Evolutionary conservation across 371 early-diverging fungal genomes (phyloP), one percentile per base, ranked within the genome.

Genomic region (Mycotypha africana): DNA sequence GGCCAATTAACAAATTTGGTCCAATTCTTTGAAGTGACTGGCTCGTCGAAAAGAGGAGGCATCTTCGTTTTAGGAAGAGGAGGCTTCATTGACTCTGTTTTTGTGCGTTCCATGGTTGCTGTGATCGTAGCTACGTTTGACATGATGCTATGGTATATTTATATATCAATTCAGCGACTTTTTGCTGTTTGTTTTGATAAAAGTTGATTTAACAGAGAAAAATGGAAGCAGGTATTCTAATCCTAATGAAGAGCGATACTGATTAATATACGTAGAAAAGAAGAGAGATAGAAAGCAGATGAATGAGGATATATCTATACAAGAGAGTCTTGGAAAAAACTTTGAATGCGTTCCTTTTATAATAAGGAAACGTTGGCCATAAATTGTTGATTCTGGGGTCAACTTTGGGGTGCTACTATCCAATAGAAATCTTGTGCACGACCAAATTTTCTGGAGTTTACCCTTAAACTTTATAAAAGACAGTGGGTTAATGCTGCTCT

Each of bases 1-100:
- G 84, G 71, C 92, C 93, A 93, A 70, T 93, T 86, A 56, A 94
- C 67, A 36, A 64, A 65, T 48, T 70, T 67, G 53, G 72, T 58
- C 73, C 76, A 74, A 58, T 78, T 81, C 32, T 58, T 58, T 26
- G 53, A 40, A 10, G 74, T 81, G 32, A 70, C 52, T 24, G 72
- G 70, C 46, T 74, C 71, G 23, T 71, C 74, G 54, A 81, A 70
- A 39, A 81, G 60, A 11, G 78, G 72, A 22, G 76, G 75, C 62
- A 70, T 55, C 32, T 58, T 44, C 22, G 50, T 46, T 46, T 58
- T 67, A 30, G 60, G 58, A 38, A 70, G 47, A 42, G 75, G 75
- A 42, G 64, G 62, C 57, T 70, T 67, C 45, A 66, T 58, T 16
- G 57, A 58, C 62, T 74, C 75, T 12, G 69, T 61, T 47, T 66